phyloP scores from a whole-genome alignment of 169 alveolate genomes.

The Cryptosporidium tyzzeri region DNA sequence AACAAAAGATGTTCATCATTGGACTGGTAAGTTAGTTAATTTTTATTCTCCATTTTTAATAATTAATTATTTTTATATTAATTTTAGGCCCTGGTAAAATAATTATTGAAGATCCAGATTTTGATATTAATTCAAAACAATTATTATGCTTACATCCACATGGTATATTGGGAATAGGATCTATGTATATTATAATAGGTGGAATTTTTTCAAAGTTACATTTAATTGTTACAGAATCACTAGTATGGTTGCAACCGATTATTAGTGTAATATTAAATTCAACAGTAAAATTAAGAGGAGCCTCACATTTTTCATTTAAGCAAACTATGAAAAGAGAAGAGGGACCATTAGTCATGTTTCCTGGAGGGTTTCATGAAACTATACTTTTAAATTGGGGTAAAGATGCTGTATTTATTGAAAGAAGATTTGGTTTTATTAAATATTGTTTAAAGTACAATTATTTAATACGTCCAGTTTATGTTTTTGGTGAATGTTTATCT shows the following conservation, averaged over 20 bases:
- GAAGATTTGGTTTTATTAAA: conserved; percentile 65
- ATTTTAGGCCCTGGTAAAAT: conserved; percentile 56
- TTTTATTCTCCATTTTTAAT: background rate
- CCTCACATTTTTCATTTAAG: conserved; percentile 47
- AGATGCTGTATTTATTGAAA: conserved; percentile 35
- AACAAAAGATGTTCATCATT: conserved; percentile 41
- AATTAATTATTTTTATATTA: background rate
- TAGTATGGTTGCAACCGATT: conserved; percentile 71
- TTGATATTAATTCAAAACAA: conserved; percentile 34
- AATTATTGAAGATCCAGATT: conserved; percentile 65
- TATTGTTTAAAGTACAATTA: conserved; percentile 61
- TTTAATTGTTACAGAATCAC: conserved; percentile 60
- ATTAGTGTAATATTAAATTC: conserved; percentile 40
- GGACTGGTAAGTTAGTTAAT: conserved; percentile 64
- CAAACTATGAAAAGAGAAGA: conserved; percentile 52
- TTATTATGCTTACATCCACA: conserved; percentile 66
- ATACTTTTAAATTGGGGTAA: conserved; percentile 62
- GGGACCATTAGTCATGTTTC: conserved; percentile 69
- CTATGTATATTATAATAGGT: conserved; percentile 23
- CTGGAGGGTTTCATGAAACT: conserved; percentile 75
- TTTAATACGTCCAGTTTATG: conserved; percentile 67
- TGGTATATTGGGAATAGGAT: conserved; percentile 67
- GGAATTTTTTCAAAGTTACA: conserved; percentile 31
- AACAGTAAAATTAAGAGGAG: conserved; percentile 65
- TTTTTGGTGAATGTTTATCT: conserved; percentile 71